These are phyloP conservation scores for Mycena sanguinolenta DNA, from an alignment of 768 basidiomycete genomes.

Conservation along the genomic window DNA sequence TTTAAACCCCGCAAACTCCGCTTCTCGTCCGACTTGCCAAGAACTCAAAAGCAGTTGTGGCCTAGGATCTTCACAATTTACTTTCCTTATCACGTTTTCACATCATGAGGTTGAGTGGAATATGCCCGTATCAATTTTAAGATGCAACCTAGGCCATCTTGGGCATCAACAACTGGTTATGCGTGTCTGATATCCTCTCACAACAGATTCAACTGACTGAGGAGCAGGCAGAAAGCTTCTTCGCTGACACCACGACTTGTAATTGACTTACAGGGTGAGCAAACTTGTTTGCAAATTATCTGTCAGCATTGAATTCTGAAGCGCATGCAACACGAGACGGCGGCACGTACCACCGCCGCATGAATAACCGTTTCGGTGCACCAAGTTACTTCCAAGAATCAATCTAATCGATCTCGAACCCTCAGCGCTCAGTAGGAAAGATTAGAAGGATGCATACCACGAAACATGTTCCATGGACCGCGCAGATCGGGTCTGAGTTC, in stretches of 20 bases:
- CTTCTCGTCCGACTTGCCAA: conserved; percentile 3
- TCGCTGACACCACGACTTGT: background rate
- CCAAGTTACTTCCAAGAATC: too few species aligned
- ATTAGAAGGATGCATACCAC: too few species aligned
- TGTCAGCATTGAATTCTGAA: too few species aligned
- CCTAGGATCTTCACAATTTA: background rate
- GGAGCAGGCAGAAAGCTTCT: background rate
- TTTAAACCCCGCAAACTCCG: conserved; percentile 1
- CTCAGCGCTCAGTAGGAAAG: too few species aligned
- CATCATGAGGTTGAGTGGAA: background rate
- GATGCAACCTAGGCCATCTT: background rate
- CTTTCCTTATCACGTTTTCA: background rate
- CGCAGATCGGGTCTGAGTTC: too few species aligned
- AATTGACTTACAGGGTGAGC: too few species aligned
- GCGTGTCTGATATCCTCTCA: background rate
- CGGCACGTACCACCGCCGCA: too few species aligned
- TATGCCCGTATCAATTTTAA: background rate
- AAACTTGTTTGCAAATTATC: too few species aligned
- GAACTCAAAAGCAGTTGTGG: background rate
- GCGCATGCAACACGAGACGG: too few species aligned
- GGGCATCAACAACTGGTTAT: background rate
- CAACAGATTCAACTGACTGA: conserved; percentile 3
- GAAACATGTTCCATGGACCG: too few species aligned
- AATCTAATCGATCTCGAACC: too few species aligned
- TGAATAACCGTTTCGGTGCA: too few species aligned